Evolutionary conservation across 1,284 basidiomycete species (phyloP).

Genomic region (Boletus coffeatus): DNA sequence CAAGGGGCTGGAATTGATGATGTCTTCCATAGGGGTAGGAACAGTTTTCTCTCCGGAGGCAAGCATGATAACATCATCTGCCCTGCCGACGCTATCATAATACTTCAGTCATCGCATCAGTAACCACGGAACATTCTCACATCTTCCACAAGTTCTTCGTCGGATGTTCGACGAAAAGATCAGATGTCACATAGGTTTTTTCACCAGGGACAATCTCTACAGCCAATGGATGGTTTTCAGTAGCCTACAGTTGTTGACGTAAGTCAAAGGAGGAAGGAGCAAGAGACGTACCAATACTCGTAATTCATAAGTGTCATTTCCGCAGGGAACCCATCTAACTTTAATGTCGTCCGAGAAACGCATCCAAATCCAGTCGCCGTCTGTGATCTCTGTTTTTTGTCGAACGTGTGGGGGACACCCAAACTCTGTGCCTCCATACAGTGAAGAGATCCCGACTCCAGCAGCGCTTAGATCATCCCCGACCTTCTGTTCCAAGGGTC

Average conservation of each 20-base stretch:
- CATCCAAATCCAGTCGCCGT: constrained; percentile 29
- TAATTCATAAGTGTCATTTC: constrained; percentile 25
- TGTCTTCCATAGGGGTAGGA: no score
- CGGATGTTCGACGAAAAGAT: no score
- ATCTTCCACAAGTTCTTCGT: no score
- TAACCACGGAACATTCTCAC: no score
- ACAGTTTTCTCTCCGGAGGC: no score
- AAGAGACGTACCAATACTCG: constrained; percentile 21
- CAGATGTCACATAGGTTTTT: constrained; percentile 10
- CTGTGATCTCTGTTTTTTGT: constrained; percentile 3
- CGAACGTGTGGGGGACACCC: constrained; percentile 3
- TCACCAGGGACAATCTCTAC: constrained; percentile 3
- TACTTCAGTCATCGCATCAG: no score
- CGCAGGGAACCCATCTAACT: constrained; percentile 24
- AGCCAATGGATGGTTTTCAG: no score
- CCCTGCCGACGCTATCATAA: no score
- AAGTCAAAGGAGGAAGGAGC: neutral
- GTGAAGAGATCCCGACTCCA: constrained; percentile 11
- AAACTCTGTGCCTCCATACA: constrained; percentile 25
- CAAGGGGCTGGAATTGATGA: no score
- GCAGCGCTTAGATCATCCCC: constrained; percentile 16
- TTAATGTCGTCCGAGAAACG: constrained; percentile 10
- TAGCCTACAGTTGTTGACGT: neutral
- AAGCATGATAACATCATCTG: no score
- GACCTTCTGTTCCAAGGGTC: constrained; percentile 16